Evolutionary conservation across 192 early-diverging fungal species (phyloP).

Genomic region (Coemansia sp.): DNA sequence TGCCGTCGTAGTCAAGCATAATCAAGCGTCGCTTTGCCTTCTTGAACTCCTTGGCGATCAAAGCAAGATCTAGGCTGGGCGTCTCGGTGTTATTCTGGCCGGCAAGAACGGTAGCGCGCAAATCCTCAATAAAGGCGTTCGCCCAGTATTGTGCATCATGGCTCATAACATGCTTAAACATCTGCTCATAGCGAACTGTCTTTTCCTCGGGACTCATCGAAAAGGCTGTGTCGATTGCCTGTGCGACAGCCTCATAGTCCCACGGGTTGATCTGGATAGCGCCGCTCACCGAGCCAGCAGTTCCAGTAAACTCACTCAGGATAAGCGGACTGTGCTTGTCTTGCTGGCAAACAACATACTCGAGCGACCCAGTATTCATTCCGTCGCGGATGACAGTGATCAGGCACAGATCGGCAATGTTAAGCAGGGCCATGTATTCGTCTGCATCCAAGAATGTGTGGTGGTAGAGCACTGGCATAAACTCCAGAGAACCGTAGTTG

Average conservation of each 20-base stretch:
- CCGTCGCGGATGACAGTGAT: slow-evolving; percentile 94
- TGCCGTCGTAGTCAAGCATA: slow-evolving; percentile 97
- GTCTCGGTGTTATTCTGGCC: slow-evolving; percentile 38
- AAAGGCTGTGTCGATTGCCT: slow-evolving; percentile 87
- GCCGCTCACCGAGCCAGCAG: slow-evolving; percentile 83
- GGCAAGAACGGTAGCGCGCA: slow-evolving; percentile 57
- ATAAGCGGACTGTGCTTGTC: slow-evolving; percentile 86
- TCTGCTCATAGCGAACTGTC: slow-evolving; percentile 57
- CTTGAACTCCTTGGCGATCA: slow-evolving; percentile 27
- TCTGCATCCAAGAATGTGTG: slow-evolving; percentile 88
- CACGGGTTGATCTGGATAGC: slow-evolving; percentile 93
- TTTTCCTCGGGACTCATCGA: slow-evolving; percentile 74
- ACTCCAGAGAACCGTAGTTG: slow-evolving; percentile 92
- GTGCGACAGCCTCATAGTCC: slow-evolving; percentile 87
- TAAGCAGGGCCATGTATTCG: slow-evolving; percentile 92
- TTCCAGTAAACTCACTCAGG: slow-evolving; percentile 96
- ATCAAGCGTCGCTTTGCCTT: slow-evolving; percentile 73
- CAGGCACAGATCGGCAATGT: slow-evolving; percentile 89
- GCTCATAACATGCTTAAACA: slow-evolving; percentile 74
- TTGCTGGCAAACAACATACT: slow-evolving; percentile 90
- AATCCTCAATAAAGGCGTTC: slow-evolving; percentile 72
- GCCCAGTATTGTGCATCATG: slow-evolving; percentile 92
- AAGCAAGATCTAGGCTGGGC: slow-evolving; percentile 23
- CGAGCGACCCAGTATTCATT: slow-evolving; percentile 96
- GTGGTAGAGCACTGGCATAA: slow-evolving; percentile 90